Evolutionary conservation across 805 yeast species (phyloP).

Genomic region (Wickerhamomyces silvicola): DNA sequence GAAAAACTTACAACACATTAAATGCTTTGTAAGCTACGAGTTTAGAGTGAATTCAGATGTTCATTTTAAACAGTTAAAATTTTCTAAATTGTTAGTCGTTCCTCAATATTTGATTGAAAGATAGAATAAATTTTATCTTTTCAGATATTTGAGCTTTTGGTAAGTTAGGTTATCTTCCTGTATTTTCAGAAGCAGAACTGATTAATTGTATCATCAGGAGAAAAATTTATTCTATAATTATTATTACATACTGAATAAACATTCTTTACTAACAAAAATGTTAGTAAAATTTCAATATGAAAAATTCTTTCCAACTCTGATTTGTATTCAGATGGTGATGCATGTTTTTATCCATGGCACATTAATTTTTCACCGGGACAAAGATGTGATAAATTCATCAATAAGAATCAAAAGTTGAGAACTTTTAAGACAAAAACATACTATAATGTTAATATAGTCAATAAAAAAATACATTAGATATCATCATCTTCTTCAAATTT

Average conservation of each 20-base stretch:
- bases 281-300: constrained; percentile 2
- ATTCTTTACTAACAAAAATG: constrained; percentile 2
- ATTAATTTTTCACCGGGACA: constrained; percentile 48
- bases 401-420: constrained; percentile 2
- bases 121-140: too few species aligned
- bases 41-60: too few species aligned
- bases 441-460: neutral
- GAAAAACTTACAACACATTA: too few species aligned
- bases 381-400: constrained; percentile 18
- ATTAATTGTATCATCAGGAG: constrained; percentile 56
- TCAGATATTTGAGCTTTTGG: constrained; percentile 47
- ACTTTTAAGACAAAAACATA: neutral
- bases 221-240: constrained; percentile 3
- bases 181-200: constrained; percentile 98
- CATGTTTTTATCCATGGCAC: constrained; percentile 85
- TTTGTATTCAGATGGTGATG: constrained; percentile 99
- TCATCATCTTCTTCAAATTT: too few species aligned
- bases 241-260: constrained; percentile 4
- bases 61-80: too few species aligned
- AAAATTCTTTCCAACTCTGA: too few species aligned
- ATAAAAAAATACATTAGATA: neutral
- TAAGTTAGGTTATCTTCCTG: constrained; percentile 68
- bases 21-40: too few species aligned
- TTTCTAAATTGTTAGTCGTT: too few species aligned
- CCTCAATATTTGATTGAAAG: too few species aligned